Evolutionary conservation across 805 yeast genomes (phyloP), one percentile per base, ranked within the genome.

Genomic region (Scheffersomyces spartinae): DNA sequence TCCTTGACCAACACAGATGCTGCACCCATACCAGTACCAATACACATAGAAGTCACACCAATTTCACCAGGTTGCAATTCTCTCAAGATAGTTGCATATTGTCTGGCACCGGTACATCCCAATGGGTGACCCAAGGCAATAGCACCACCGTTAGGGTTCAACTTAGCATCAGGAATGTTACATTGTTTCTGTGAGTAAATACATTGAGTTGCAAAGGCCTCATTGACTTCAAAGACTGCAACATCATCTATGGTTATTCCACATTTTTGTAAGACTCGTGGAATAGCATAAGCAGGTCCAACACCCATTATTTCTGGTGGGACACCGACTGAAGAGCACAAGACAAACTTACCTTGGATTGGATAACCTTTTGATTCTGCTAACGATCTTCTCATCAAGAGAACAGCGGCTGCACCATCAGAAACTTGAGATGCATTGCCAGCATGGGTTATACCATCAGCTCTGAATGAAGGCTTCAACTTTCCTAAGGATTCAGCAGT

Each of bases 301-400:
- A 88, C 74, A 31, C 97, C 98, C 98, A 88, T 88, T 33, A 86
- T 72, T 56, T 84, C 94, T 13, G 96, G 96, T 29, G 96, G 95
- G 23, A 86, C 95, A 42, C 98, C 98, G 29, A 80, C 88, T 20
- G 75, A 62, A 39, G 78, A 70, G 44, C 82, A 75, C 40, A 75
- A 78, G 34, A 85, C 73, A 41, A 71, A 88, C 61, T 81, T 82
- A 34, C 77, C 98, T 31, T 78, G 43, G 33, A 84, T 73, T 28
- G 80, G 76, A 40, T 80, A 65, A 20, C 78, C 76, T 31, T 75
- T 56, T 40, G 67, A 57, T 51, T 79, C 74, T 13, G 98, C 98
- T 30, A 79, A 64, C 11, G 84, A 78, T 53, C 97, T 72, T 49
- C 86, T 74, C 63, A 83, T 79, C 33, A 88, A 64, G 29, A 88